Percentiles rank a stretch among this genome's conserved stretches.
These are phyloP conservation scores for Boletus coccyginus DNA, from an alignment of 768 basidiomycete genomes.

Conservation along the genomic window DNA sequence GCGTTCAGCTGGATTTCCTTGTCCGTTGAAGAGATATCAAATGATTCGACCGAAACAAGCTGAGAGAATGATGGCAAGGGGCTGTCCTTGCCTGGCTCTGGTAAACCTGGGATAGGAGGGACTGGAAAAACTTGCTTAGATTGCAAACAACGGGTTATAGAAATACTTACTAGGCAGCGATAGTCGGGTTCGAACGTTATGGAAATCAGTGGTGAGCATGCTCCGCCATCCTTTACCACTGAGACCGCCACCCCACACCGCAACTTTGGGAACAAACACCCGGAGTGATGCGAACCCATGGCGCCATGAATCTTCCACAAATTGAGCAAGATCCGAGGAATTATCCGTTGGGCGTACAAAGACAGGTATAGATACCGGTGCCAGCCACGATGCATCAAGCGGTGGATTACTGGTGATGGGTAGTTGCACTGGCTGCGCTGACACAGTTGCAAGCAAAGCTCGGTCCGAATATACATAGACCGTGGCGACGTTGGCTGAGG, in stretches of 20 bases:
- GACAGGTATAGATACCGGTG: slow-evolving; percentile 48
- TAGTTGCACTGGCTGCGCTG: slow-evolving; percentile 49
- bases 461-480: slow-evolving; percentile 46
- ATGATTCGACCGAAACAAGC: slow-evolving; percentile 58
- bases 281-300: slow-evolving; percentile 45
- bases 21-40: slow-evolving; percentile 40
- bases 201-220: slow-evolving; percentile 37
- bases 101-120: slow-evolving; percentile 63
- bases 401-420: slow-evolving; percentile 43
- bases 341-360: slow-evolving; percentile 54
- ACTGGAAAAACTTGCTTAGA: slow-evolving; percentile 39
- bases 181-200: slow-evolving; percentile 45
- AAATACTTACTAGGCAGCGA: slow-evolving; percentile 51
- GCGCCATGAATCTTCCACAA: slow-evolving; percentile 58
- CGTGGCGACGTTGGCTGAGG: slow-evolving; percentile 54
- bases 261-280: slow-evolving; percentile 41
- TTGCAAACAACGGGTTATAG: background rate
- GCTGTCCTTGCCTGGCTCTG: slow-evolving; percentile 47
- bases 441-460: slow-evolving; percentile 45
- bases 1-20: slow-evolving; percentile 46
- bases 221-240: slow-evolving; percentile 46
- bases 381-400: slow-evolving; percentile 54
- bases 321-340: slow-evolving; percentile 44
- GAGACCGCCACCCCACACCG: slow-evolving; percentile 51
- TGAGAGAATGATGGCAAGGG: slow-evolving; percentile 57